Conservation (phyloP, 2,329 filamentous ascomycete genomes). For the Paecilomyces variotii region DNA sequence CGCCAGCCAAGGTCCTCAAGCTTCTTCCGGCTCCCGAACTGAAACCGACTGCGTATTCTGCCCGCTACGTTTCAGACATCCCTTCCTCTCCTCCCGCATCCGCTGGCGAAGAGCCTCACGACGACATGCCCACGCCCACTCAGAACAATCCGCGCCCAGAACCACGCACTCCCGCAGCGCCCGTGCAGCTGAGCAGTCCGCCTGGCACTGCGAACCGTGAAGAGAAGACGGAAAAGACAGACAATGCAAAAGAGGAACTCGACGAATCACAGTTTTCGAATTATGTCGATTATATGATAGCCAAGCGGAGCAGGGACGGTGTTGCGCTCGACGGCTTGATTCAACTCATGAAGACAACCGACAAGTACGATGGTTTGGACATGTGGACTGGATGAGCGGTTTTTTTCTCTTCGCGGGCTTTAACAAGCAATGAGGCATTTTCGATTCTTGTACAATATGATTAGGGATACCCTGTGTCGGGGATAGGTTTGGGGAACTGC, state of each 20-base stretch:
- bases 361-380: conserved; percentile 17
- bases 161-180: conserved; percentile 13
- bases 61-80: conserved; percentile 5
- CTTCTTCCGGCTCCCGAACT: conserved; percentile 9
- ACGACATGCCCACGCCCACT: conserved; percentile 14
- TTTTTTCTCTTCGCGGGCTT: neutral
- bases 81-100: conserved; percentile 12
- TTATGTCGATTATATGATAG: conserved; percentile 11
- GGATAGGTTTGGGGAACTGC: neutral
- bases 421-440: neutral
- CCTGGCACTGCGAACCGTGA: conserved; percentile 20
- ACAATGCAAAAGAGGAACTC: neutral
- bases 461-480: neutral
- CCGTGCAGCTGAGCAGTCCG: conserved; percentile 29
- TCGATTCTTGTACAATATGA: neutral
- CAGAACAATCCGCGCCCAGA: conserved; percentile 7
- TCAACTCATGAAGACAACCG: conserved; percentile 31
- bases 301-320: conserved; percentile 22
- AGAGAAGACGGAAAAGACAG: conserved; percentile 5
- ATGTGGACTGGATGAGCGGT: conserved; percentile 14
- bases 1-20: conserved; percentile 11
- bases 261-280: neutral
- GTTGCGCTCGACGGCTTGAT: conserved; percentile 32
- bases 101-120: conserved; percentile 6
- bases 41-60: conserved; percentile 4